Conservation (phyloP, 129 eudicot genomes). For the Flaveria brownii region DNA sequence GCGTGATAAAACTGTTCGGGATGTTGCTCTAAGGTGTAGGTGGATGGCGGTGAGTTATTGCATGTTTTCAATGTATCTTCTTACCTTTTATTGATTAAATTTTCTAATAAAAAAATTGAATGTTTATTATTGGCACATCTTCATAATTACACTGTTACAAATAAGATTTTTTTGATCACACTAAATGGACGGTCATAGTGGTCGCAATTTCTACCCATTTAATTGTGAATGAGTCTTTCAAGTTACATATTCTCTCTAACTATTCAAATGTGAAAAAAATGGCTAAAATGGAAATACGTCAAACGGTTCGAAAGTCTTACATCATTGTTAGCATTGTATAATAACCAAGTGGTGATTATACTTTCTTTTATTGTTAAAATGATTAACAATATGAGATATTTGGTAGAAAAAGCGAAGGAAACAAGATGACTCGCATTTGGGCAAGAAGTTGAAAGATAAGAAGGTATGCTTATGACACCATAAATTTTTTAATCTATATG, state of each 20-base stretch:
- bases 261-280: not conserved
- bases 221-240: no score
- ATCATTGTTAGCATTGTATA: not conserved
- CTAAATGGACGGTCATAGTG: not conserved
- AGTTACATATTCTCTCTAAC: not conserved
- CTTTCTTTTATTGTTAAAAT: not conserved
- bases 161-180: not conserved
- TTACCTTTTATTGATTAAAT: not conserved
- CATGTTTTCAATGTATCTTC: conserved; percentile 13
- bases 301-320: not conserved
- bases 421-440: conserved; percentile 62
- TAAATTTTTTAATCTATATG: conserved; percentile 14
- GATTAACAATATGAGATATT: conserved; percentile 30
- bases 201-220: no score
- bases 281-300: conserved; percentile 16
- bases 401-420: conserved; percentile 90
- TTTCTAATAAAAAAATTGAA: not conserved
- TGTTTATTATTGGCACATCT: not conserved
- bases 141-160: not conserved
- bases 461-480: conserved; percentile 48
- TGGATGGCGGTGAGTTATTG: conserved; percentile 82
- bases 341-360: not conserved
- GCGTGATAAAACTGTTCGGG: conserved; percentile 92
- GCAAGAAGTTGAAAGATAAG: conserved; percentile 72
- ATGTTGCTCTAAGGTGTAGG: conserved; percentile 86